Base-by-base conservation (phyloP, 148 eudicot genomes). In the Polygonum maritimum region DNA sequence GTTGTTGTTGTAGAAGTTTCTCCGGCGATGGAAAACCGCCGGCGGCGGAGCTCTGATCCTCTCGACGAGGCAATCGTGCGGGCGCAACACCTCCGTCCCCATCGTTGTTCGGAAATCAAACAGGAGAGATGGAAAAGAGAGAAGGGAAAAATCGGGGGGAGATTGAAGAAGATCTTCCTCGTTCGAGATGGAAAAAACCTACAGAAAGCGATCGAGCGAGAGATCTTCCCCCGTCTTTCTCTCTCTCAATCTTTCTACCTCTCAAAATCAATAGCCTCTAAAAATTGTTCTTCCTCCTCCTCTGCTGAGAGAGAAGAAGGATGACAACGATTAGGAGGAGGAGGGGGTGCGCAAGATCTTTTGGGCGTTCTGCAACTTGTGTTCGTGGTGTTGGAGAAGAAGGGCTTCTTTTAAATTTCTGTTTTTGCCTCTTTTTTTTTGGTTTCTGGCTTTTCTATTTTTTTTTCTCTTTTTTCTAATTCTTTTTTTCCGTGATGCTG, bases 51-150 rank as follows among this genome's bases (percentile, higher is more conserved):
- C 45, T 3, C 73, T 41, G 70, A 83, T 55, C 31, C 83, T 67
- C 8, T 81, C 75, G 3, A 22, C 52, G 31, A 84, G 71, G 22
- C 73, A 55, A 83, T 86, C 88, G 15, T 81, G 86, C 18, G 88
- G 84, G 39, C 76, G 48, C 77, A 85, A 73, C 48, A 85, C 76
- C 79, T 88, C 78, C 21, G 85, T 88, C 7, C 78, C 89, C 88
- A 86, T 88, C 63, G 45, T 71, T n/a, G 26, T 14, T n/a, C 33
- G 8, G n/a, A 73, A 7, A 5, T 39, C 1, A 11, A 22, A n/a
- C 52, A 8, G 19, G 70, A 16, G 62, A 16, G 33, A 35, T 49
- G 3, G 4, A 5, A 72, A 10, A 36, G 15, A 21, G 26, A 21
- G n/a, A 35, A 35, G 73, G 73, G 21, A 19, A 57, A 57, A 57